Evolutionary conservation across 2,329 filamentous ascomycete species (phyloP).

Genomic region (Botrytis porri): DNA sequence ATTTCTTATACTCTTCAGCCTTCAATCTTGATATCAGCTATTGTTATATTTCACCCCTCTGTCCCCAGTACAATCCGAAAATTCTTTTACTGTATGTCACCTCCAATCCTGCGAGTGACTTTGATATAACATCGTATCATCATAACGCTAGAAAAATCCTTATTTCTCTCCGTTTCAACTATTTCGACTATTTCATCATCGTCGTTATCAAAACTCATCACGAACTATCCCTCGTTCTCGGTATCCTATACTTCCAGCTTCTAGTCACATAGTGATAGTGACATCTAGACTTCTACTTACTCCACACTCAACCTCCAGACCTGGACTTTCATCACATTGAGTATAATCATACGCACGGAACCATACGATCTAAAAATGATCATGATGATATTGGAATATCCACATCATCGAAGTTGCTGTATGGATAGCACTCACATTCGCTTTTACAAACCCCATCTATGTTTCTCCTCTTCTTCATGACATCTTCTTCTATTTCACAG

Average conservation of each 20-base stretch:
- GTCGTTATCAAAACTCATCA: background rate
- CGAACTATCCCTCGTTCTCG: background rate
- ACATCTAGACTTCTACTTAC: background rate
- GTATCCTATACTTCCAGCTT: background rate
- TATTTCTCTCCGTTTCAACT: background rate
- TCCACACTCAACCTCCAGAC: background rate
- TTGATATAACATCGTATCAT: accelerated
- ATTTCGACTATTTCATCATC: background rate
- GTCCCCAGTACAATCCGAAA: accelerated
- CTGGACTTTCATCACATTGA: background rate
- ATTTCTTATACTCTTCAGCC: background rate
- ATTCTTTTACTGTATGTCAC: background rate
- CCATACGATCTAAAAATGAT: background rate
- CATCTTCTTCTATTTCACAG: background rate
- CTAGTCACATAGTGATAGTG: background rate
- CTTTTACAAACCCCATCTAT: background rate
- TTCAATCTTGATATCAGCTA: background rate
- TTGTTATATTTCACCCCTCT: background rate
- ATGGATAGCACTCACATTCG: background rate
- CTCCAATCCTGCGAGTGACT: background rate
- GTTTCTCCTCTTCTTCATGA: background rate
- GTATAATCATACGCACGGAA: too few species aligned
- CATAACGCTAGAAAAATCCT: background rate
- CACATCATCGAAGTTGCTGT: background rate
- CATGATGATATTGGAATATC: background rate